Evolutionary conservation across 768 basidiomycete genomes (phyloP).

Genomic region (Rhizopogon rudus): DNA sequence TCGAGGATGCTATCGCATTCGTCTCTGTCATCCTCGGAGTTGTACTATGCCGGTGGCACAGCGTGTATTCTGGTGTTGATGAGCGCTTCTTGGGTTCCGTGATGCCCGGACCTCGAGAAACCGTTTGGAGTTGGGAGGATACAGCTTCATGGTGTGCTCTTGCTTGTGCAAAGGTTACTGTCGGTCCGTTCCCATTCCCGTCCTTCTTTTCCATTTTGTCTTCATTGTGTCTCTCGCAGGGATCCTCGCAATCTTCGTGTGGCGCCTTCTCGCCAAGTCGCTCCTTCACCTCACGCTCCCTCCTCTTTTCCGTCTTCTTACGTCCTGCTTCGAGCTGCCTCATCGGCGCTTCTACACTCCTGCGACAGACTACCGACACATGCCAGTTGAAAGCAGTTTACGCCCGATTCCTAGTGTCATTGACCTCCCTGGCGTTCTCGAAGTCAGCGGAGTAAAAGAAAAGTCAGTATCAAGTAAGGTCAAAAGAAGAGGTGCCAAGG

Average conservation of each 20-base stretch:
- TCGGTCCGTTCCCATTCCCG: conserved; percentile 28
- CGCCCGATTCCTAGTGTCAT: conserved; percentile 83
- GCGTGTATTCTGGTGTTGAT: conserved; percentile 36
- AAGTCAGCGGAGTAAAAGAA: conserved; percentile 37
- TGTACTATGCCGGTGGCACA: conserved; percentile 63
- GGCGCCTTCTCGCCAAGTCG: conserved; percentile 86
- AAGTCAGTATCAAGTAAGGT: conserved; percentile 34
- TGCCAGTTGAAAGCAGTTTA: conserved; percentile 56
- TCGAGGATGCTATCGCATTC: conserved; percentile 95
- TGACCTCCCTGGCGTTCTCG: conserved; percentile 54
- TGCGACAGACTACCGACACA: conserved; percentile 79
- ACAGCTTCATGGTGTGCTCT: conserved; percentile 31
- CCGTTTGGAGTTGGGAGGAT: conserved; percentile 28
- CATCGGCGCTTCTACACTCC: conserved; percentile 86
- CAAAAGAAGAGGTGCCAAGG: conserved; percentile 18
- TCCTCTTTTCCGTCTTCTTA: conserved; percentile 74
- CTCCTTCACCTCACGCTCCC: conserved; percentile 71
- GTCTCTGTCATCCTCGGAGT: conserved; percentile 80
- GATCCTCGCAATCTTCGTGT: conserved; percentile 72
- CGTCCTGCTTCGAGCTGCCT: conserved; percentile 67
- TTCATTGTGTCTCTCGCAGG: conserved; percentile 35
- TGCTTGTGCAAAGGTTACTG: conserved; percentile 33
- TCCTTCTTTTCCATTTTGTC: not conserved
- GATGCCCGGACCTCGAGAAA: conserved; percentile 58
- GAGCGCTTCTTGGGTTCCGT: conserved; percentile 23